phyloP scores from a whole-genome alignment of 2,329 filamentous ascomycete genomes.

The Diaporthe ampelina region DNA sequence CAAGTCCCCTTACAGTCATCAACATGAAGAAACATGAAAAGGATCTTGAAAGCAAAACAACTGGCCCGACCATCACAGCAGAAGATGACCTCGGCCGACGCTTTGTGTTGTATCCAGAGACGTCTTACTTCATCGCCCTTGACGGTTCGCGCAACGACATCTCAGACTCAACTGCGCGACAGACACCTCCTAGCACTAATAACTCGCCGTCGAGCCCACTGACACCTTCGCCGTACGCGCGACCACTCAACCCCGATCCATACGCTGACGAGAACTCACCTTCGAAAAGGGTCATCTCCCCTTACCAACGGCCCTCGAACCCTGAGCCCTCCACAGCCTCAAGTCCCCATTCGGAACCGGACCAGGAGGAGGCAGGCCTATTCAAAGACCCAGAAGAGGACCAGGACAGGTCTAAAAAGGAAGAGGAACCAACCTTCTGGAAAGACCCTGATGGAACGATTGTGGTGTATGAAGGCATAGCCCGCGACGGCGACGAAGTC shows the following conservation, averaged over 20 bases:
- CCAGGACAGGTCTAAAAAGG: not conserved
- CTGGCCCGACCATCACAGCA: not conserved
- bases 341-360: not conserved
- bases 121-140: constrained; percentile 9
- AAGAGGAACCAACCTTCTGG: constrained; percentile 7
- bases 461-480: constrained; percentile 35
- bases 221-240: not conserved
- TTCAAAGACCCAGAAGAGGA: not conserved
- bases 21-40: not conserved
- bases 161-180: not conserved
- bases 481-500: constrained; percentile 18
- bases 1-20: constrained; percentile 15
- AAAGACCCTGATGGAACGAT: constrained; percentile 28
- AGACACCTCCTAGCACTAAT: not conserved
- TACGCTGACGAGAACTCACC: constrained; percentile 21
- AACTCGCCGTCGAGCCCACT: not conserved
- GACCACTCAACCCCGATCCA: constrained; percentile 24
- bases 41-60: not conserved
- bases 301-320: not conserved
- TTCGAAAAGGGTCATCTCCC: constrained; percentile 4
- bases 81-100: constrained; percentile 27
- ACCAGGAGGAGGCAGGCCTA: no score
- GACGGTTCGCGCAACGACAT: not conserved
- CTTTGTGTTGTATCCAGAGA: constrained; percentile 19
- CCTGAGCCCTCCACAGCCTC: not conserved